Evolutionary conservation across 805 yeast genomes (phyloP).

Genomic region (Barnettozyma sp.): DNA sequence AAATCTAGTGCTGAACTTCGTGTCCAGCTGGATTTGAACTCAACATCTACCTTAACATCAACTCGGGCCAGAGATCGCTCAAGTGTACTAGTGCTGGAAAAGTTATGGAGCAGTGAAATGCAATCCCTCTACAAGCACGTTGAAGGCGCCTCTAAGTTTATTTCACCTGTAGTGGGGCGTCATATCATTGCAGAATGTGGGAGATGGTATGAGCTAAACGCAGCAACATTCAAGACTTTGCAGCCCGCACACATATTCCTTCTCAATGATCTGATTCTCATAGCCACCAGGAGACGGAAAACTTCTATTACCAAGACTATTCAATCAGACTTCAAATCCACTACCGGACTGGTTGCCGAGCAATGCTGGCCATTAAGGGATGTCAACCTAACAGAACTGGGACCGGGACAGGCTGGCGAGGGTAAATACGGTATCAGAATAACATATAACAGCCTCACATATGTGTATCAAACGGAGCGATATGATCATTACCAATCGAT

Average conservation of each 20-base stretch:
- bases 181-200: slow-evolving; percentile 75
- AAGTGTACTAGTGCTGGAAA: slow-evolving; percentile 65
- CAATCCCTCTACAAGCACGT: slow-evolving; percentile 69
- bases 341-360: slow-evolving; percentile 46
- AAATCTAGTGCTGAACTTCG: slow-evolving; percentile 54
- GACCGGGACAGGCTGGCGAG: slow-evolving; percentile 9
- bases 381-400: slow-evolving; percentile 30
- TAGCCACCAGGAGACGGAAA: slow-evolving; percentile 57
- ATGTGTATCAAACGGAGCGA: slow-evolving; percentile 55
- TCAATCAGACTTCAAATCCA: slow-evolving; percentile 26
- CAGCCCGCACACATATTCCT: slow-evolving; percentile 71
- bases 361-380: slow-evolving; percentile 75
- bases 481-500: slow-evolving; percentile 50
- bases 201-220: slow-evolving; percentile 81
- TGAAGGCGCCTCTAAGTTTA: slow-evolving; percentile 81
- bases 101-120: slow-evolving; percentile 74
- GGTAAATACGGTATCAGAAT: slow-evolving; percentile 38
- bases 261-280: slow-evolving; percentile 66
- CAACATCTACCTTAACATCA: slow-evolving; percentile 8
- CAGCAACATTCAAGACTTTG: slow-evolving; percentile 76
- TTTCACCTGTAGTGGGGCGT: slow-evolving; percentile 71
- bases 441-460: slow-evolving; percentile 41
- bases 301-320: slow-evolving; percentile 21
- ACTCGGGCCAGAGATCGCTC: slow-evolving; percentile 45
- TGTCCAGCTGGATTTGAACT: slow-evolving; percentile 38